Conservation (phyloP, 75 land plant species). For the Pseudotsuga menziesii region DNA sequence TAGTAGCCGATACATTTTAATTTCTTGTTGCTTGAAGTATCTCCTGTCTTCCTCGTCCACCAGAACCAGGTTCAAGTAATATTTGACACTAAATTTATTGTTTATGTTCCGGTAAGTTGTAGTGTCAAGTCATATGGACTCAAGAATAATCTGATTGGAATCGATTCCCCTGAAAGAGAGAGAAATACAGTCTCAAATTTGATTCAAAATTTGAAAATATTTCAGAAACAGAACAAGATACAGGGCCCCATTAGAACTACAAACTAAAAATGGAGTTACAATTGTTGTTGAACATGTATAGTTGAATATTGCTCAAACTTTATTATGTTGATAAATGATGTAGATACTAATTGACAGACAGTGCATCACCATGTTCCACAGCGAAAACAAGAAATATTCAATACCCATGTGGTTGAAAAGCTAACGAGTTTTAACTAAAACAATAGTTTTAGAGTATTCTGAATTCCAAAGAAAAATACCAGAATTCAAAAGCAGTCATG, state of each 20-base stretch:
- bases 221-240: not conserved
- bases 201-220: not conserved
- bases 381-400: too few relatives aligned
- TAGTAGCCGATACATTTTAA: slow-evolving; percentile 66
- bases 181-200: not conserved
- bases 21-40: slow-evolving; percentile 98
- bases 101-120: slow-evolving; percentile 95
- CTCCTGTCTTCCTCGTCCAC: slow-evolving; percentile 97
- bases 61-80: slow-evolving; percentile 93
- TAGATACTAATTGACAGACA: too few relatives aligned
- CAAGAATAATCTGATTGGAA: slow-evolving; percentile 89
- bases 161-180: slow-evolving; percentile 81
- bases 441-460: too few relatives aligned
- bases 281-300: too few relatives aligned
- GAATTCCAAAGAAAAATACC: too few relatives aligned
- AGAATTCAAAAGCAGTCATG: too few relatives aligned
- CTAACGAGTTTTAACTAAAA: too few relatives aligned
- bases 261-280: not conserved
- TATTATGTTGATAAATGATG: too few relatives aligned
- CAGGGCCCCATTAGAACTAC: not conserved
- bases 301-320: too few relatives aligned
- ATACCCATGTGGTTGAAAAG: too few relatives aligned
- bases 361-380: too few relatives aligned
- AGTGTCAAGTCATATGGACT: slow-evolving; percentile 96
- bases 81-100: slow-evolving; percentile 99